phyloP scores from a whole-genome alignment of 2,329 filamentous ascomycete genomes.

The Paecilomyces dactylethromorphus region DNA sequence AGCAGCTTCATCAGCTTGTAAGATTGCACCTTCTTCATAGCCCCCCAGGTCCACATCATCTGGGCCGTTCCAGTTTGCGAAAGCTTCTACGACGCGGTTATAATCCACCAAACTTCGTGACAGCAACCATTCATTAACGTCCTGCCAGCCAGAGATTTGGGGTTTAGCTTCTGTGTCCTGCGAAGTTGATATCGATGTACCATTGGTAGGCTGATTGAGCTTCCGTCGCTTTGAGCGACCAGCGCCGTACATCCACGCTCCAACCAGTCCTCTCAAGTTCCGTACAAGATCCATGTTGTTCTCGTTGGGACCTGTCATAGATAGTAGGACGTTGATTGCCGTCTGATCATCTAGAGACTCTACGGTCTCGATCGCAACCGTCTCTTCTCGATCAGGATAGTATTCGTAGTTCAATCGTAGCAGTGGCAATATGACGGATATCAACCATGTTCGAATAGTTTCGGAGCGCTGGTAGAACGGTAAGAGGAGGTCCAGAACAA shows the following conservation, averaged over 20 bases:
- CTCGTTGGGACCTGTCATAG: constrained; percentile 29
- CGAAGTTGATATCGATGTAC: constrained; percentile 20
- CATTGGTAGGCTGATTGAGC: constrained; percentile 27
- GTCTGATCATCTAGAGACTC: constrained; percentile 45
- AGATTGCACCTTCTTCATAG: constrained; percentile 36
- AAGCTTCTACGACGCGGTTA: constrained; percentile 42
- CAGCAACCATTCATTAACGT: constrained; percentile 55
- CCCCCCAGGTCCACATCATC: constrained; percentile 53
- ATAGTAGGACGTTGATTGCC: constrained; percentile 50
- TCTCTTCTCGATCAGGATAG: constrained; percentile 45
- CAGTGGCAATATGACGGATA: constrained; percentile 53
- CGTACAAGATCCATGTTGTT: constrained; percentile 38
- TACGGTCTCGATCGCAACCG: constrained; percentile 45
- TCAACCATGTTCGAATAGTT: constrained; percentile 52
- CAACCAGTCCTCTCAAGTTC: constrained; percentile 53
- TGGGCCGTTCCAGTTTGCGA: constrained; percentile 55
- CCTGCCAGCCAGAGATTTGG: constrained; percentile 46
- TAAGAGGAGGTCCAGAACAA: constrained; percentile 49
- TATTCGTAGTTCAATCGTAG: constrained; percentile 57
- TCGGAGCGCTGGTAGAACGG: constrained; percentile 52
- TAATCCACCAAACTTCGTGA: constrained; percentile 47
- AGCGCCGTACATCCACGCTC: constrained; percentile 58
- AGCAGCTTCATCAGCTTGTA: constrained; percentile 38
- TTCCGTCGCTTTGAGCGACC: constrained; percentile 49
- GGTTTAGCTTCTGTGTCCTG: constrained; percentile 12